Percentiles rank a stretch among this genome's conserved stretches.
These are phyloP conservation scores for Amanita exitialis DNA, from an alignment of 768 basidiomycete genomes.

Conservation along the genomic window DNA sequence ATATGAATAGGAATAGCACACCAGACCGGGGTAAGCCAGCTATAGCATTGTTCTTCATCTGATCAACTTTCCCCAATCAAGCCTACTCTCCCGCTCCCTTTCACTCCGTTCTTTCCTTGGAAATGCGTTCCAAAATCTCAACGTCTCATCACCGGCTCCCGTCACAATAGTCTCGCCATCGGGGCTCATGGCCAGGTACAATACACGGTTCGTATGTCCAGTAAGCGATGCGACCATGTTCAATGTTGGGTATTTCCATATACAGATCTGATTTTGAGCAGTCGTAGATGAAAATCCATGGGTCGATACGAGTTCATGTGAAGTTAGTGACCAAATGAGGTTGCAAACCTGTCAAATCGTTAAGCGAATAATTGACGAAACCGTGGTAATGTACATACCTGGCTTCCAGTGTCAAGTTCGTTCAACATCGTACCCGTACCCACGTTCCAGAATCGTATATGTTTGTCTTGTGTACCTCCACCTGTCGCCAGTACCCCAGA, in stretches of 20 bases:
- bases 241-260: slow-evolving; percentile 90
- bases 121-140: slow-evolving; percentile 97
- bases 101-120: slow-evolving; percentile 52
- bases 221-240: slow-evolving; percentile 92
- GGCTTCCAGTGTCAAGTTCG: slow-evolving; percentile 91
- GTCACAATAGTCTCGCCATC: slow-evolving; percentile 98
- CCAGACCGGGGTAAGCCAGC: background rate
- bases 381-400: slow-evolving; percentile 42
- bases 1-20: background rate
- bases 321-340: slow-evolving; percentile 91
- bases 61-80: slow-evolving; percentile 46
- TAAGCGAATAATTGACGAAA: slow-evolving; percentile 7
- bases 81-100: slow-evolving; percentile 29
- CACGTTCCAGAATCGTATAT: slow-evolving; percentile 96
- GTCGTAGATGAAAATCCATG: slow-evolving; percentile 93
- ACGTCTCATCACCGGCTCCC: slow-evolving; percentile 94
- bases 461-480: slow-evolving; percentile 98
- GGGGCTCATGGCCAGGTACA: slow-evolving; percentile 96
- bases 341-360: slow-evolving; percentile 71
- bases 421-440: slow-evolving; percentile 75
- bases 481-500: slow-evolving; percentile 87
- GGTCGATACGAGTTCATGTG: slow-evolving; percentile 95
- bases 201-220: slow-evolving; percentile 89
- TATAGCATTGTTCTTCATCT: slow-evolving; percentile 18
- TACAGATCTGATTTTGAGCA: slow-evolving; percentile 92